phyloP scores from a whole-genome alignment of 805 yeast species.

The Candida chilensis region DNA sequence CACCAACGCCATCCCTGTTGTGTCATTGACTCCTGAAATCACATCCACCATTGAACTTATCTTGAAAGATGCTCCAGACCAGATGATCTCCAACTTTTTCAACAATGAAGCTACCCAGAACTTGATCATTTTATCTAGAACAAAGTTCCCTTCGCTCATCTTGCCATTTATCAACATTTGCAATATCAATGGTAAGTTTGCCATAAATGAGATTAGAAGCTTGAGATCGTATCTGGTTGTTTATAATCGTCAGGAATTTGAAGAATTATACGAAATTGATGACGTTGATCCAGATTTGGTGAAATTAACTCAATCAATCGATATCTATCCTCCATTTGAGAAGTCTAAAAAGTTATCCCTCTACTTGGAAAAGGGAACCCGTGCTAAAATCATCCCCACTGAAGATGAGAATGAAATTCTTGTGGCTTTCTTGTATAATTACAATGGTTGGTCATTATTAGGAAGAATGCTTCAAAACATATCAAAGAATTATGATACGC shows the following conservation, averaged over 20 bases:
- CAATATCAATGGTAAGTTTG: slow-evolving; percentile 57
- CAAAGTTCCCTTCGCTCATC: slow-evolving; percentile 66
- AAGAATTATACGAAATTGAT: slow-evolving; percentile 33
- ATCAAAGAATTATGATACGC: slow-evolving; percentile 25
- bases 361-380: slow-evolving; percentile 42
- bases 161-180: slow-evolving; percentile 53
- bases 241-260: slow-evolving; percentile 27
- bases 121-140: slow-evolving; percentile 44
- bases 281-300: slow-evolving; percentile 43
- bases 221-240: slow-evolving; percentile 55
- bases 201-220: slow-evolving; percentile 49
- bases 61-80: slow-evolving; percentile 32
- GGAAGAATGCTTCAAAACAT: slow-evolving; percentile 73
- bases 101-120: slow-evolving; percentile 30
- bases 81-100: slow-evolving; percentile 35
- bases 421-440: slow-evolving; percentile 63
- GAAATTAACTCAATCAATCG: slow-evolving; percentile 26
- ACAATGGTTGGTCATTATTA: slow-evolving; percentile 81
- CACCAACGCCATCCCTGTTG: slow-evolving; percentile 35
- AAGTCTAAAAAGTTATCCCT: slow-evolving; percentile 32
- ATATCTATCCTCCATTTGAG: slow-evolving; percentile 44
- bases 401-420: slow-evolving; percentile 19
- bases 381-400: slow-evolving; percentile 61
- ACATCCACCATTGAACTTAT: slow-evolving; percentile 31
- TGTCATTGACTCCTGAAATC: slow-evolving; percentile 35